Base-by-base conservation (phyloP, 345 rosid species). In the Euclidium syriacum region DNA sequence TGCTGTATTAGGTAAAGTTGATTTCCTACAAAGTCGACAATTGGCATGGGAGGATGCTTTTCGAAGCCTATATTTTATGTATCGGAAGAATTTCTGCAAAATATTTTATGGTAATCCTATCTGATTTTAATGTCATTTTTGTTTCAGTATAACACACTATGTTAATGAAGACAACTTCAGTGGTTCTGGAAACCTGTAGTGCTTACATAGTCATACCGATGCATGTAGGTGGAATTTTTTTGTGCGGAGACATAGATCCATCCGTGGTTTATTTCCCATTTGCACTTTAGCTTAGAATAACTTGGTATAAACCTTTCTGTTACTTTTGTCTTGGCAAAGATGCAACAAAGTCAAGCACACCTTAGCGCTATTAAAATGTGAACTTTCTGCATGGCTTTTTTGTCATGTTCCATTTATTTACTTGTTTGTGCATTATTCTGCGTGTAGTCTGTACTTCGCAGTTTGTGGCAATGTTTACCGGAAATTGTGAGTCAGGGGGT, bases 31-130 rank as follows among this genome's bases (percentile, higher is more conserved):
- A 69, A 81, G 84, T 59, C 78, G 97, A 49, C 85, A 72, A 38
- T 50, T 63, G 43, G 81, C 78, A 10, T 94, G 99, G 99, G 89
- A 86, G 79, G 97, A 94, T 26, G 89, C 97, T 59, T 90, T 90
- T 75, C 86, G 83, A 44, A 88, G 83, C 82, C 87, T 94, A 18
- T 94, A 83, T 71, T 87, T 74, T 78, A 77, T 84, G 87, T 78
- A 85, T 60, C 85, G 96, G 69, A 85, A 85, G 79, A 81, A 79
- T 41, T 67, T 60, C 35, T 94, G 95, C 76, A 70, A 72, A 68
- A 55, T 85, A 52, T 94, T 90, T 72, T 94, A 90, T 67, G 97
- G 99, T 94, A 84, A 80, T 38, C 42, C 41, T 23, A n/a, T 60
- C 30, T 58, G 38, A 32, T 58, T 52, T 14, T 15, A 19, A 65